Conservation (phyloP, 176 grass and related monocot species). For the Echinochloa phyllopogon region DNA sequence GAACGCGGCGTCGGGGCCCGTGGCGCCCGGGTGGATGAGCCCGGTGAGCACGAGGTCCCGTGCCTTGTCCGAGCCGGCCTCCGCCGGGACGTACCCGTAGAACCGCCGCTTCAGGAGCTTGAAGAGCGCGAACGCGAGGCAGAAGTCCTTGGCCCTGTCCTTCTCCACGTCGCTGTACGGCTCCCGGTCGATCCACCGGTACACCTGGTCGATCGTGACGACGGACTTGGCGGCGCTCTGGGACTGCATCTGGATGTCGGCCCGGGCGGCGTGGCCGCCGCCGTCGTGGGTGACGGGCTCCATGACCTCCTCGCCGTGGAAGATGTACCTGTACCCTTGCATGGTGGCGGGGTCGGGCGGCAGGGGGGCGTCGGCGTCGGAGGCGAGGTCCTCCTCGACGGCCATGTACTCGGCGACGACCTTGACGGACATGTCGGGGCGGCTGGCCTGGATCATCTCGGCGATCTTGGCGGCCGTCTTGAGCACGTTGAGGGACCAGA, state of each 20-base stretch:
- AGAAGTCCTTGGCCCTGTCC: conserved; percentile 57
- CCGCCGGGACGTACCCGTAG: conserved; percentile 49
- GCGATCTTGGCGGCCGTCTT: conserved; percentile 55
- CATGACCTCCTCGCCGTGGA: conserved; percentile 59
- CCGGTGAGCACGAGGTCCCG: conserved; percentile 33
- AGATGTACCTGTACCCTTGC: conserved; percentile 57
- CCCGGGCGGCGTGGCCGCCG: background rate
- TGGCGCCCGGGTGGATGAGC: conserved; percentile 42
- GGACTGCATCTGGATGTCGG: background rate
- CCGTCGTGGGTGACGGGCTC: conserved; percentile 16
- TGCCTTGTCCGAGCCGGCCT: conserved; percentile 42
- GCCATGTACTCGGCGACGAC: conserved; percentile 68
- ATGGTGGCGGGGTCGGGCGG: conserved; percentile 28
- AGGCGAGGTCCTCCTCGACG: conserved; percentile 27
- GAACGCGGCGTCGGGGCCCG: conserved; percentile 47
- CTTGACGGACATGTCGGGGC: conserved; percentile 51
- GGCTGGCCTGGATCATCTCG: conserved; percentile 51
- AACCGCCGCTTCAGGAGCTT: conserved; percentile 61
- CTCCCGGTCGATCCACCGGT: conserved; percentile 47
- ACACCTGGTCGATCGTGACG: conserved; percentile 51
- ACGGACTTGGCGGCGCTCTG: conserved; percentile 16
- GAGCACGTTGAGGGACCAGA: conserved; percentile 59
- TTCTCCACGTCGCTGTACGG: conserved; percentile 49
- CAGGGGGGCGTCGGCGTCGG: too few species aligned
- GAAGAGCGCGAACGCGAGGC: conserved; percentile 61